Base-by-base conservation (phyloP, 2,329 filamentous ascomycete genomes). In the Penicillium sp. region DNA sequence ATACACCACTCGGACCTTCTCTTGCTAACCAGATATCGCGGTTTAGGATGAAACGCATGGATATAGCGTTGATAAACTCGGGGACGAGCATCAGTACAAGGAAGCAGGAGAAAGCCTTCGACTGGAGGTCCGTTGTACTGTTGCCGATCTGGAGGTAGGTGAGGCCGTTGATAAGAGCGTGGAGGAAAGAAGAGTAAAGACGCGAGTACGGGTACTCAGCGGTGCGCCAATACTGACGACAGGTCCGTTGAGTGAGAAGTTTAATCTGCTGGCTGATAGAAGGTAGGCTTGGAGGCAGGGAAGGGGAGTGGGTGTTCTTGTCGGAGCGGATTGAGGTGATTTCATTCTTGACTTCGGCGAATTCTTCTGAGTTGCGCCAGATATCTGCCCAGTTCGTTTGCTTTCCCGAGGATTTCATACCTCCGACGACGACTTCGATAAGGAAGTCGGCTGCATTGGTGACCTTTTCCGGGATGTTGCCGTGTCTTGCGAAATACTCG, bases 201-300 rank as follows among this genome's bases (percentile, higher is more conserved):
- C 89, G 90, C 55, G 86, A 87, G 72, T 90, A 91, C 12, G 89
- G 76, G 70, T 92, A 92, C 2, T 84, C 85, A 0, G 88, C 86
- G 52, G 88, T 86, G 35, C 89, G 81, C 87, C 87, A 91, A 73
- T 89, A 86, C 64, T 90, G 85, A 1, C 79, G 79, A 69, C 89
- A 88, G 50, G 86, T 84, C 15, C 89, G 82, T 69, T 86, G 84
- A 1, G 86, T 88, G n/a, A 91, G 78, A 65, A 86, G 81, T 1
- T 76, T 76, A 1, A 82, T 88, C 72, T 91, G 89, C 2, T 81
- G 70, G 70, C 74, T 79, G 0, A 84, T 75, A 0, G 87, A 21
- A 1, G 55, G 55, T 3, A 35, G 35, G 6, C 35, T 78, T 0
- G 87, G 41, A 75, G 74, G 70, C 51, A 57, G 77, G n/a, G 72